Base-by-base conservation (phyloP, 1,284 basidiomycete species). In the Coniferiporia sulphurascens region DNA sequence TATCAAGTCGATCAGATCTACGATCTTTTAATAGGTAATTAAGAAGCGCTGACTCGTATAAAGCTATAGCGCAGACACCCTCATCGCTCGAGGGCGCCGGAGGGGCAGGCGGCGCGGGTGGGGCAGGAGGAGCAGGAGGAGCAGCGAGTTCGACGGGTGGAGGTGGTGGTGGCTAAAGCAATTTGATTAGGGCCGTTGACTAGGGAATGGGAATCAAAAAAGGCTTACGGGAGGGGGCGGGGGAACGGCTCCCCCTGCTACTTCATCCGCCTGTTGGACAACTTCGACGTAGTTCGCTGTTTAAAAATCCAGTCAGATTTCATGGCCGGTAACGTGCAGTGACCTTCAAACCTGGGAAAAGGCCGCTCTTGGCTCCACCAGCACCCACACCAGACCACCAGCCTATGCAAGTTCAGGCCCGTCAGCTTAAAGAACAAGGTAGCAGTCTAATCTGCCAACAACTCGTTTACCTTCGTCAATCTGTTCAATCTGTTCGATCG, bases 201-300 rank as follows among this genome's bases (percentile, higher is more conserved):
- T 48, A 48, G 44, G n/a, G 10, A n/a, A 52, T 13, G 12, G 3
- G 0, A 69, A 9, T 62, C 12, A 51, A 46, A 54, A 21, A 49
- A 48, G 22, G 69, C 73, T 66, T 62, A 78, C 78, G 8, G 78
- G 76, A 3, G 76, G 65, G 9, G 75, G 74, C 0, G 76, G 77
- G 0, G 79, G 71, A 5, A 71, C 66, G 15, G 72, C 68, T 2
- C 69, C 72, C 46, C 72, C 74, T 2, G 65, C 69, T 50, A 76
- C 78, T 36, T 72, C 71, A 19, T 69, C 66, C 36, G 61, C 62
- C 58, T 63, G 63, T 63, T 84, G 84, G 9, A 91, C 69, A 36
- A 91, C 65, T 68, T 93, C 88, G 48, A 93, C 90, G 66, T 94
- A 95, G 70, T 93, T 94, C 10, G 91, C 88, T 73, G 71, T 32